phyloP scores from a whole-genome alignment of 768 basidiomycete genomes.

The Boletus sp. region DNA sequence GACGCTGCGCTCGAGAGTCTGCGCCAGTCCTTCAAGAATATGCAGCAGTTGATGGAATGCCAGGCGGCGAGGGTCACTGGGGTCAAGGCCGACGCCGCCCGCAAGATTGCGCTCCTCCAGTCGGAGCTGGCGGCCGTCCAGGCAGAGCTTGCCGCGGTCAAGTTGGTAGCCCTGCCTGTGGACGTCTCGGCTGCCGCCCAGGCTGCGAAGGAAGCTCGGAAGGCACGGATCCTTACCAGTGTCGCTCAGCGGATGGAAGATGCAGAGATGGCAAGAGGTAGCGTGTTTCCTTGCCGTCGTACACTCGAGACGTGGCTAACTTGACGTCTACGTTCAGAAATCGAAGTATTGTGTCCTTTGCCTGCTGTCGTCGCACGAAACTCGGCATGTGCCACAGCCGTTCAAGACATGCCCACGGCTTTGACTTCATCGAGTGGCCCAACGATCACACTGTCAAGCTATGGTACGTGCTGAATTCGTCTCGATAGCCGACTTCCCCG shows the following conservation, averaged over 20 bases:
- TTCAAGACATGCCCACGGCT: background rate
- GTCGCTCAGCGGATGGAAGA: background rate
- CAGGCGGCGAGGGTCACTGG: constrained; percentile 14
- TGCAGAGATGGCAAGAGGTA: constrained; percentile 8
- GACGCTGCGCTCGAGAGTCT: constrained; percentile 8
- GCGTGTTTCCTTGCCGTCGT: background rate
- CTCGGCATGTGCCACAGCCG: background rate
- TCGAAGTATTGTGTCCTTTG: background rate
- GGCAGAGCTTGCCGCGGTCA: constrained; percentile 9
- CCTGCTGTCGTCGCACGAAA: background rate
- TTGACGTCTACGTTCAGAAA: background rate
- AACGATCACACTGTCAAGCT: background rate
- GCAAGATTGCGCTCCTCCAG: constrained; percentile 17
- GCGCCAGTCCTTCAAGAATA: background rate
- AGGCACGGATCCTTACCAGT: background rate
- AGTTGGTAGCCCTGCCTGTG: background rate
- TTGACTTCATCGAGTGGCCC: background rate
- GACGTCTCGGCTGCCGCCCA: background rate
- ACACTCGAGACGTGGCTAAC: background rate
- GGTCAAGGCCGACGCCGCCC: constrained; percentile 16
- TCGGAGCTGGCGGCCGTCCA: constrained; percentile 10
- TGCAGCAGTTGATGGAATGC: constrained; percentile 7
- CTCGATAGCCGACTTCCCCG: background rate
- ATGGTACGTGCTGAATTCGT: constrained; percentile 4
- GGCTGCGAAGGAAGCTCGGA: constrained; percentile 5